Percentiles rank a stretch among this genome's conserved stretches.
These are phyloP conservation scores for Exophiala dermatitidis DNA, from an alignment of 2,329 filamentous ascomycete species.

Conservation along the genomic window DNA sequence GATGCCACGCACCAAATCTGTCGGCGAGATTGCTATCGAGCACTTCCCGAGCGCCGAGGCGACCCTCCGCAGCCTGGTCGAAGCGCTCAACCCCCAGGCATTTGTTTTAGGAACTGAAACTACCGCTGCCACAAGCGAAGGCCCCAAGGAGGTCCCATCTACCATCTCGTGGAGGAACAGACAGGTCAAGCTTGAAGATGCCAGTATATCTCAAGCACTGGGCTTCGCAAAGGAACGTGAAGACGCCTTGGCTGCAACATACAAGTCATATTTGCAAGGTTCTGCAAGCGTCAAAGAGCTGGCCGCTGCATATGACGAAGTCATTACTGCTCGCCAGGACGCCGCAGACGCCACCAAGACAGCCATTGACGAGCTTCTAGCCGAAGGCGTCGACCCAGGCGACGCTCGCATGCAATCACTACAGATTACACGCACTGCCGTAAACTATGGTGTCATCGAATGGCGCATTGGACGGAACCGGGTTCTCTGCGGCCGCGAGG, in stretches of 20 bases:
- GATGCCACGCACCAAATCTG: constrained; percentile 74
- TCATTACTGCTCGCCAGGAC: constrained; percentile 85
- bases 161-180: constrained; percentile 80
- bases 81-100: constrained; percentile 61
- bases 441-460: constrained; percentile 88
- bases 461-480: constrained; percentile 93
- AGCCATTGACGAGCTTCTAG: constrained; percentile 81
- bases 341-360: constrained; percentile 88
- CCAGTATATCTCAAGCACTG: constrained; percentile 78
- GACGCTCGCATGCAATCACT: constrained; percentile 85
- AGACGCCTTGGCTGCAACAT: constrained; percentile 37
- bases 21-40: constrained; percentile 69
- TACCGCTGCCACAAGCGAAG: constrained; percentile 42
- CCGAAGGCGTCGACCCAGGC: constrained; percentile 74
- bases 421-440: constrained; percentile 83
- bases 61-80: constrained; percentile 58
- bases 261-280: constrained; percentile 14
- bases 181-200: constrained; percentile 83
- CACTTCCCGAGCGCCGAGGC: constrained; percentile 60
- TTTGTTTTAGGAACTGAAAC: constrained; percentile 48
- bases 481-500: constrained; percentile 72
- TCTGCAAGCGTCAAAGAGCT: constrained; percentile 54
- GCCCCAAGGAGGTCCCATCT: constrained; percentile 52
- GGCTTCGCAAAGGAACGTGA: constrained; percentile 58
- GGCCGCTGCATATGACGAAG: constrained; percentile 81